A percentile compares a stretch with the other conserved stretches of the same genome.
phyloP scores from a whole-genome alignment of 257 asterid species.

The Solanum rostratum region DNA sequence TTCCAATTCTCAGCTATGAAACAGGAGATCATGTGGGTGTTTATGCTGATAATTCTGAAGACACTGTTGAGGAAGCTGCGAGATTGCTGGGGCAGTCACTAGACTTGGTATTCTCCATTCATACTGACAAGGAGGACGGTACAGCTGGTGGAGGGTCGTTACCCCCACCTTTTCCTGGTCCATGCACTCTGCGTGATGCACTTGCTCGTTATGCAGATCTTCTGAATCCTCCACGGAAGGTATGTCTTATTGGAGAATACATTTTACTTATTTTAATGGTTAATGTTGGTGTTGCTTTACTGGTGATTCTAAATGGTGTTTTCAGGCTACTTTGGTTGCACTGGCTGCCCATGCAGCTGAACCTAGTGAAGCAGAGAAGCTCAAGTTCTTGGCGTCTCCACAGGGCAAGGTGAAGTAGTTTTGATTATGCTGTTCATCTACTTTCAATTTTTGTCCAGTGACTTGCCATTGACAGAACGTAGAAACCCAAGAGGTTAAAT shows the following conservation, averaged over 20 bases:
- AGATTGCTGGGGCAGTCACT: constrained; percentile 40
- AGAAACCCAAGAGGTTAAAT: neutral
- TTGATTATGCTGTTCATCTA: neutral
- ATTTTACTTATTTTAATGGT: neutral
- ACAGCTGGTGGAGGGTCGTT: constrained; percentile 47
- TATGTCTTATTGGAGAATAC: neutral
- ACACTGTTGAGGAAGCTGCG: constrained; percentile 60
- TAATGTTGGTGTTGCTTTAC: neutral
- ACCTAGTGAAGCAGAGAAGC: constrained; percentile 52
- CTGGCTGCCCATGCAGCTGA: constrained; percentile 67
- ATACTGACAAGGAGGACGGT: constrained; percentile 60
- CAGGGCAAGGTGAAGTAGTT: constrained; percentile 55
- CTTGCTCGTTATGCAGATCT: constrained; percentile 65
- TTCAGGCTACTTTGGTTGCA: constrained; percentile 65
- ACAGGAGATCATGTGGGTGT: constrained; percentile 84
- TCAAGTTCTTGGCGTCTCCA: constrained; percentile 58
- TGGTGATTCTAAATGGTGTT: neutral
- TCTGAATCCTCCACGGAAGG: constrained; percentile 65
- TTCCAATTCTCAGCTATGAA: constrained; percentile 41
- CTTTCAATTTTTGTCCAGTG: neutral
- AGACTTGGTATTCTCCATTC: constrained; percentile 49
- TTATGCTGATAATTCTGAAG: constrained; percentile 53
- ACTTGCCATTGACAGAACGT: neutral
- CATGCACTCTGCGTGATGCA: constrained; percentile 57
- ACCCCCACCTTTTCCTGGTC: constrained; percentile 74